Conservation (phyloP, 108 stramenopile genomes). For the Skeletonema potamos region DNA sequence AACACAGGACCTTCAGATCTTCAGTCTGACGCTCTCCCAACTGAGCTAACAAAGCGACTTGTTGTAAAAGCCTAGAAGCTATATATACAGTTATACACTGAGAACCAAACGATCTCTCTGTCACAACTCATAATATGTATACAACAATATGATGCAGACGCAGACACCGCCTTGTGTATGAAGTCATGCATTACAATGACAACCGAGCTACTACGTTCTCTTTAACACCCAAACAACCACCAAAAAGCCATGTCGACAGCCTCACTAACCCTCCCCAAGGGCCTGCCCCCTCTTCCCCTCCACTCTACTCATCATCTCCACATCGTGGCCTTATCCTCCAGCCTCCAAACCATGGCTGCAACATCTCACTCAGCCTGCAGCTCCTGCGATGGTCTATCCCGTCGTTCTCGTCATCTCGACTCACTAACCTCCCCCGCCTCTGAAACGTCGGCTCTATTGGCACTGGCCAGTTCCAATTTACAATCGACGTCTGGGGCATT, state of each 20-base stretch:
- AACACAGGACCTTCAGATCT: no score
- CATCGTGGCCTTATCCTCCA: conserved; percentile 47
- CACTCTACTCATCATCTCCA: conserved; percentile 10
- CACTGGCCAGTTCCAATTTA: conserved; percentile 63
- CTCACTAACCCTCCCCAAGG: neutral
- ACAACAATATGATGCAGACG: no score
- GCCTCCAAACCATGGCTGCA: conserved; percentile 56
- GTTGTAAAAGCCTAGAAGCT: no score
- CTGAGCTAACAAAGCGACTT: no score
- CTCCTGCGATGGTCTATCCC: conserved; percentile 65
- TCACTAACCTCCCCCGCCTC: conserved; percentile 80
- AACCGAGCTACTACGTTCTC: no score
- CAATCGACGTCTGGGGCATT: conserved; percentile 58
- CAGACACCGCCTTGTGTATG: no score
- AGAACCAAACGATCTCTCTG: no score
- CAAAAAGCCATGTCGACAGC: neutral
- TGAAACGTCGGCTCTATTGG: conserved; percentile 66
- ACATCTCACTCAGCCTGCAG: conserved; percentile 57
- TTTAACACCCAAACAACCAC: neutral
- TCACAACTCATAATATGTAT: no score
- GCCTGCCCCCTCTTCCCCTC: neutral
- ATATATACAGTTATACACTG: no score
- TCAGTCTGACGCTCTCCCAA: no score
- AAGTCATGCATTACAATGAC: no score
- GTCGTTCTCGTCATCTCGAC: conserved; percentile 72